Evolutionary conservation across 1,139 yeast species (phyloP).

Genomic region (Ogataea hybrid): DNA sequence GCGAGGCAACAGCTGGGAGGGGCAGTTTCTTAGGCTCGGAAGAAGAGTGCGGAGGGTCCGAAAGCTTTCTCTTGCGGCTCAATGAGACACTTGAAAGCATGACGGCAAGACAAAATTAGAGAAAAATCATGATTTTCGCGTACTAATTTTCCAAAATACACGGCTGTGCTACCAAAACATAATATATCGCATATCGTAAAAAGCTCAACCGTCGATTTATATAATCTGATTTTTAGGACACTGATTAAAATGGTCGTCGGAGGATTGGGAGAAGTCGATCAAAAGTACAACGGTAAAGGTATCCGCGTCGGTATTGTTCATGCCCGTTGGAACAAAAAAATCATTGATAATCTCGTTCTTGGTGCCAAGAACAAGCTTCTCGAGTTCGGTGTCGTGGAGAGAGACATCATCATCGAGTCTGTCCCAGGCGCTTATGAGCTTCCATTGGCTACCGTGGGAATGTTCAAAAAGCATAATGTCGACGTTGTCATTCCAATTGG

Average conservation of each 20-base stretch:
- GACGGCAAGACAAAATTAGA: constrained; percentile 2
- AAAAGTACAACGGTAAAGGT: constrained; percentile 65
- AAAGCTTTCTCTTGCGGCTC: constrained; percentile 15
- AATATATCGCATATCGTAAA: neutral
- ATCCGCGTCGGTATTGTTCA: constrained; percentile 83
- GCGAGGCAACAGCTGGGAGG: constrained; percentile 15
- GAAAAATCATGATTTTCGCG: constrained; percentile 3
- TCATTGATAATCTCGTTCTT: constrained; percentile 74
- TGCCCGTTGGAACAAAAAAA: constrained; percentile 88
- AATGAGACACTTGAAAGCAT: constrained; percentile 8
- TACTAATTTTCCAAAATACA: constrained; percentile 1
- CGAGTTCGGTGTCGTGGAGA: no score
- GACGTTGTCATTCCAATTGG: no score
- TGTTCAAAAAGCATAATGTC: no score
- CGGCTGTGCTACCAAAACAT: constrained; percentile 1
- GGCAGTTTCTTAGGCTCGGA: constrained; percentile 8
- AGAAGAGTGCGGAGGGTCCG: constrained; percentile 2
- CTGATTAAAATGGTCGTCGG: constrained; percentile 59
- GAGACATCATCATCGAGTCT: no score
- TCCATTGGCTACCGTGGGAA: no score
- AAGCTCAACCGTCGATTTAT: no score
- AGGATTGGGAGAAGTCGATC: constrained; percentile 77
- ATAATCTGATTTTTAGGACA: neutral
- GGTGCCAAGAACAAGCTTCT: constrained; percentile 81
- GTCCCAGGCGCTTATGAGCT: no score